These are phyloP conservation scores for Xerocomus minutiporus DNA, from an alignment of 1,284 basidiomycete species.

Conservation along the genomic window DNA sequence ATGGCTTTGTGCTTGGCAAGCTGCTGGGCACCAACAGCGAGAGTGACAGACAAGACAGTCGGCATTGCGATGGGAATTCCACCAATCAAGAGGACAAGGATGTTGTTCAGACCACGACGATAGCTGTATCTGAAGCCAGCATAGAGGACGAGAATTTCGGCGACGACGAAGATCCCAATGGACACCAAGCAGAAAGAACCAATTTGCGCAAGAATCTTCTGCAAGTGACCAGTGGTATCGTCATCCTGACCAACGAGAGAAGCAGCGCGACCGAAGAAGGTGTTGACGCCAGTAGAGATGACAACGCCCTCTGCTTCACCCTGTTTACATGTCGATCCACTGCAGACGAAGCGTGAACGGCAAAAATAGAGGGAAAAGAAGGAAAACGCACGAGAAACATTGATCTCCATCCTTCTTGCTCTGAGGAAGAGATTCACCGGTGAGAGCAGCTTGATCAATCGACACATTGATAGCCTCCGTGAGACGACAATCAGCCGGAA, in stretches of 20 bases:
- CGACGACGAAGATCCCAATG: conserved; percentile 89
- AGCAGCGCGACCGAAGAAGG: conserved; percentile 94
- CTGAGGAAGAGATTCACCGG: conserved; percentile 91
- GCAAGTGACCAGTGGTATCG: conserved; percentile 94
- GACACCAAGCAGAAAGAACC: conserved; percentile 93
- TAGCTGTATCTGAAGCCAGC: conserved; percentile 85
- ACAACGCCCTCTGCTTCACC: conserved; percentile 97
- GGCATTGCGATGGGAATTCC: conserved; percentile 99
- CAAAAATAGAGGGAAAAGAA: neutral
- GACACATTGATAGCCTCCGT: conserved; percentile 93
- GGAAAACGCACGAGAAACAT: conserved; percentile 81
- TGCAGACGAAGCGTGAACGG: conserved; percentile 30
- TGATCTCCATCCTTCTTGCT: conserved; percentile 90
- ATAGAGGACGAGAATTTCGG: conserved; percentile 87
- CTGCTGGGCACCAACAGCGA: conserved; percentile 96
- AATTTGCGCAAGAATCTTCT: conserved; percentile 95
- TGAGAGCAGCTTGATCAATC: conserved; percentile 95
- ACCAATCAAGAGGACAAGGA: conserved; percentile 95
- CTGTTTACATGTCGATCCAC: conserved; percentile 94
- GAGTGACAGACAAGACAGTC: conserved; percentile 92
- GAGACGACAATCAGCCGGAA: conserved; percentile 93
- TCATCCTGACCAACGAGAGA: conserved; percentile 94
- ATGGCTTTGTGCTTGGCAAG: conserved; percentile 98
- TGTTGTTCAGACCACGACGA: conserved; percentile 93
- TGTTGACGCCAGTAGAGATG: conserved; percentile 94